Evolutionary conservation across 345 rosid species (phyloP).

Genomic region (Gossypium stocksii): DNA sequence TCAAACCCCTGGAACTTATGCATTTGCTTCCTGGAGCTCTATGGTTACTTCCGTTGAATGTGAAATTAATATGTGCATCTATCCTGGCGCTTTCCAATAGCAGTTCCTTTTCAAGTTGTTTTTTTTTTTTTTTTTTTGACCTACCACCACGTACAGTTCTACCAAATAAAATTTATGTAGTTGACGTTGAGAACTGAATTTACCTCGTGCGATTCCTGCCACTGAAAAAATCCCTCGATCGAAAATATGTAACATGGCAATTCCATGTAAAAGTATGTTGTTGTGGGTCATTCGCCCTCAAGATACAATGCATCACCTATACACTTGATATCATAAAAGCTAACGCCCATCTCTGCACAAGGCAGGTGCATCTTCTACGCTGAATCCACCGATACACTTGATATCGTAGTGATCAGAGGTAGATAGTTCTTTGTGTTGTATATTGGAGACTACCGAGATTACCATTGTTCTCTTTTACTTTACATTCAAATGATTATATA

Average conservation of each 20-base stretch:
- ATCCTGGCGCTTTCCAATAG: no score
- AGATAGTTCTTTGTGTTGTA: no score
- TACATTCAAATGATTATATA: background rate
- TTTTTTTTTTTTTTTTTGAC: background rate
- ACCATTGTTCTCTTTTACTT: background rate
- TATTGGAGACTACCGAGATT: background rate
- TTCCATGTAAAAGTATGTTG: background rate
- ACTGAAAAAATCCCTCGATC: background rate
- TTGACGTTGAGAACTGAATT: background rate
- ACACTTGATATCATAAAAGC: background rate
- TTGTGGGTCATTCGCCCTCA: background rate
- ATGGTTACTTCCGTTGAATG: slow-evolving; percentile 64
- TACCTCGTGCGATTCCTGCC: background rate
- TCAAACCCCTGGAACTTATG: slow-evolving; percentile 75
- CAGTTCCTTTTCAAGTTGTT: background rate
- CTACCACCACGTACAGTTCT: background rate
- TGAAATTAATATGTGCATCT: background rate
- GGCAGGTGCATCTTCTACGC: background rate
- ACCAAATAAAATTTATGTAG: background rate
- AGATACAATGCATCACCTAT: background rate
- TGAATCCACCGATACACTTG: background rate
- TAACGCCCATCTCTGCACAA: background rate
- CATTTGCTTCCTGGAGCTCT: slow-evolving; percentile 89
- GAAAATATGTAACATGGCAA: background rate
- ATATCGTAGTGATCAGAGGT: background rate